Evolutionary conservation across 306 rosid genomes (phyloP).

Genomic region (Alnus glutinosa): DNA sequence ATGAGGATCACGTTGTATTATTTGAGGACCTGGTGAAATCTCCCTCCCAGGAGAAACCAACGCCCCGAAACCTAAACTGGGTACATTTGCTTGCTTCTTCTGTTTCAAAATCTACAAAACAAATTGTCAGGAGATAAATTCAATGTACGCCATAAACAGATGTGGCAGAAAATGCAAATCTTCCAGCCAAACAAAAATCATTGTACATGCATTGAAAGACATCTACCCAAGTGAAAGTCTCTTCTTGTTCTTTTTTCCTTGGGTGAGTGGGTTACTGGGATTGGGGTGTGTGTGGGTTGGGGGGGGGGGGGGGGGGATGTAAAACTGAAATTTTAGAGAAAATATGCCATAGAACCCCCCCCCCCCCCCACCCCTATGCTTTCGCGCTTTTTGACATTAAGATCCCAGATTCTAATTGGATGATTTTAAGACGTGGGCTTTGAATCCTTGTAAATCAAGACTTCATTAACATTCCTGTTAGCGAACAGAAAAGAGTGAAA

Average conservation of each 20-base stretch:
- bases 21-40: conserved; percentile 72
- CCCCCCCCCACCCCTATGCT: too few relatives aligned
- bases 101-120: conserved; percentile 67
- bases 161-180: neutral
- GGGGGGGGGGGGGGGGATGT: neutral
- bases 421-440: too few relatives aligned
- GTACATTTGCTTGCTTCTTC: conserved; percentile 89
- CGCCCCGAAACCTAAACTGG: conserved; percentile 98
- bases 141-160: neutral
- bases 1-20: conserved; percentile 89
- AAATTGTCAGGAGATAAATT: conserved; percentile 24
- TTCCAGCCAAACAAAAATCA: conserved; percentile 11
- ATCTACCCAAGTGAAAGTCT: neutral
- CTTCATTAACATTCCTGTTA: too few relatives aligned
- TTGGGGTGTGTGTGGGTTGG: too few relatives aligned
- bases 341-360: too few relatives aligned
- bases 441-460: too few relatives aligned
- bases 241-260: neutral
- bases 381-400: too few relatives aligned
- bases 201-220: neutral
- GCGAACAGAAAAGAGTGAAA: too few relatives aligned
- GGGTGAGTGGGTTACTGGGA: too few relatives aligned
- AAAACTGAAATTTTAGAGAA: neutral
- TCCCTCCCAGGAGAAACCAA: conserved; percentile 92
- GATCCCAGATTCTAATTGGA: too few relatives aligned